Percentiles rank a stretch among this genome's conserved stretches.
These are phyloP conservation scores for Gaultheria prostrata DNA, from an alignment of 148 eudicot species.

Conservation along the genomic window DNA sequence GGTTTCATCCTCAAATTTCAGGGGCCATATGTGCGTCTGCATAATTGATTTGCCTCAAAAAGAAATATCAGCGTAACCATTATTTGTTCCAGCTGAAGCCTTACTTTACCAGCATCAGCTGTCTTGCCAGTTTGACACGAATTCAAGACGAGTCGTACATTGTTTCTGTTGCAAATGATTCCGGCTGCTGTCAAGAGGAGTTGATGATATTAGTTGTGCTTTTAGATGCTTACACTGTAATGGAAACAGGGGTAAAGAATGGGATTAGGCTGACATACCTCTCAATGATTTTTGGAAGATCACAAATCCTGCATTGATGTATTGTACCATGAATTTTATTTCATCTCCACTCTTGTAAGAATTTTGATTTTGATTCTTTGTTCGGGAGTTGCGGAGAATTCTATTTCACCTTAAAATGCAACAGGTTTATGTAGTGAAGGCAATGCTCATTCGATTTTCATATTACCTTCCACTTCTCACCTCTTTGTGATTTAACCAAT, in stretches of 20 bases:
- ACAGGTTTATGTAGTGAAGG: neutral
- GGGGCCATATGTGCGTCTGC: slow-evolving; percentile 59
- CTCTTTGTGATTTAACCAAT: neutral
- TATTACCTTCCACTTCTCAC: neutral
- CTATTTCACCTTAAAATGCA: neutral
- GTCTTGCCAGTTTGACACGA: neutral
- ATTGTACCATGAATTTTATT: neutral
- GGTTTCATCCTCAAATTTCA: slow-evolving; percentile 18
- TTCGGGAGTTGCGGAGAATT: neutral
- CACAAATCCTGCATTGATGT: neutral
- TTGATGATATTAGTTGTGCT: neutral
- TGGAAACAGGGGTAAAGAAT: neutral
- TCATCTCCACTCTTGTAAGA: neutral
- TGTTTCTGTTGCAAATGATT: neutral
- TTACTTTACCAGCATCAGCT: neutral
- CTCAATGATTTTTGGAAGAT: neutral
- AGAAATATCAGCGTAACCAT: slow-evolving; percentile 7
- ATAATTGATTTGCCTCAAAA: slow-evolving; percentile 17
- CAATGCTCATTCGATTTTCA: neutral
- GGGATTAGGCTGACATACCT: neutral
- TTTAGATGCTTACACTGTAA: slow-evolving; percentile 7
- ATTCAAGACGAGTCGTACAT: neutral
- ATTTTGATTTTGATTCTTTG: neutral
- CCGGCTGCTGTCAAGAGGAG: neutral
- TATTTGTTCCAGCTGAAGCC: slow-evolving; percentile 9